A percentile compares a stretch with the other conserved stretches of the same genome.
These are phyloP conservation scores for Sporobolomyces phaffii DNA, from an alignment of 768 basidiomycete species.

Conservation along the genomic window DNA sequence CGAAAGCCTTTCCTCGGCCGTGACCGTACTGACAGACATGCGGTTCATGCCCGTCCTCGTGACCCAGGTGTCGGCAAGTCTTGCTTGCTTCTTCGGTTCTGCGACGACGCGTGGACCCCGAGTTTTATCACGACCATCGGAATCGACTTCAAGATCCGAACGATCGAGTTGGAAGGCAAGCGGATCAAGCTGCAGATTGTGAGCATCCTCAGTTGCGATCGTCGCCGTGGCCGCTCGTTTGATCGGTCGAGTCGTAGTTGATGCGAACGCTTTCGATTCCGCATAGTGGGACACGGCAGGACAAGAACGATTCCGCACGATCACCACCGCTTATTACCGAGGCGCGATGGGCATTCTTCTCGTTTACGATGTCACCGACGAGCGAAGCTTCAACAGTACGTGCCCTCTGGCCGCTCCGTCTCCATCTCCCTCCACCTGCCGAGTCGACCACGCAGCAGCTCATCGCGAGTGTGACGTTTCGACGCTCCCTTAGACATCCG, in stretches of 20 bases:
- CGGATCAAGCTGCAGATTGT: conserved; percentile 96
- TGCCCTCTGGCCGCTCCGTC: conserved; percentile 26
- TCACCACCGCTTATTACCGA: conserved; percentile 98
- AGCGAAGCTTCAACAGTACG: conserved; percentile 90
- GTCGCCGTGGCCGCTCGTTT: not conserved
- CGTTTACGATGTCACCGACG: conserved; percentile 90
- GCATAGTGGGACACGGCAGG: conserved; percentile 96
- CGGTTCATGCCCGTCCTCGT: no score
- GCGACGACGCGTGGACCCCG: conserved; percentile 98
- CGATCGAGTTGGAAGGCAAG: conserved; percentile 96
- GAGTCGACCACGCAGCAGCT: no score
- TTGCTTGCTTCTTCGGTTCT: conserved; percentile 64
- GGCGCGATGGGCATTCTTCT: conserved; percentile 98
- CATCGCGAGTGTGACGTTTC: no score
- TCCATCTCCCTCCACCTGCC: not conserved
- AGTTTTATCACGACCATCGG: conserved; percentile 99
- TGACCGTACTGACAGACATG: no score
- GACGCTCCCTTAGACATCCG: no score
- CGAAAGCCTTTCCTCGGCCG: no score
- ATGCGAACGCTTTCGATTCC: not conserved
- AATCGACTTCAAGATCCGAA: conserved; percentile 98
- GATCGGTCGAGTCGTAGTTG: no score
- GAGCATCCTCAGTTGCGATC: conserved; percentile 43
- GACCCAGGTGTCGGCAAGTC: conserved; percentile 97
- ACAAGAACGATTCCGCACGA: conserved; percentile 96